Conservation (phyloP, 2,329 filamentous ascomycete genomes). For the Chrysosporium keratinophilum region DNA sequence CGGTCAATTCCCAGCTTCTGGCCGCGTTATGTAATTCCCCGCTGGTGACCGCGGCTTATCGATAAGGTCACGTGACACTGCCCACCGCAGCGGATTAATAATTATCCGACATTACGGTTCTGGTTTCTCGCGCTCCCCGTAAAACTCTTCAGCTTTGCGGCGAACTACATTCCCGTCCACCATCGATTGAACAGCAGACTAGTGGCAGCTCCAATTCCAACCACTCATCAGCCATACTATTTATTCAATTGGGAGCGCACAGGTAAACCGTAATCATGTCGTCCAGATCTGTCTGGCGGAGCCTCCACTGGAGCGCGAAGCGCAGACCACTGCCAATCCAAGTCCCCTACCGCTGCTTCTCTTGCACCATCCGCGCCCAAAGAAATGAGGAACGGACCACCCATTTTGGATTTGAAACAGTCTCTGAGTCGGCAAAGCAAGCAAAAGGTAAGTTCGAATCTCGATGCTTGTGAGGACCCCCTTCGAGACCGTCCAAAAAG, state of each 20-base stretch:
- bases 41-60: conserved; percentile 4
- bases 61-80: conserved; percentile 2
- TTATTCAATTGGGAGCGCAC: background rate
- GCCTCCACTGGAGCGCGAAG: conserved; percentile 27
- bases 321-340: conserved; percentile 22
- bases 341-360: conserved; percentile 41
- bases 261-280: conserved; percentile 7
- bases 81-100: background rate
- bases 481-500: conserved; percentile 6
- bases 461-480: background rate
- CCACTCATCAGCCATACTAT: background rate
- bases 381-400: conserved; percentile 52
- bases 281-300: conserved; percentile 29
- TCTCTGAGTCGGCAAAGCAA: conserved; percentile 70
- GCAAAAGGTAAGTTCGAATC: conserved; percentile 42
- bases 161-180: no score
- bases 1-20: conserved; percentile 15
- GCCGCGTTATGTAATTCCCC: conserved; percentile 7
- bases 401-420: conserved; percentile 83
- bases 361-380: conserved; percentile 35
- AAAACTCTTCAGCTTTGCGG: no score
- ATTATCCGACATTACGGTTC: background rate
- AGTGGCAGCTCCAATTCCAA: background rate
- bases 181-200: no score
- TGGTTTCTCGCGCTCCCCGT: no score